Percentiles rank a stretch among this genome's conserved stretches.
Conservation (phyloP, 148 eudicot species). For the Chenopodium berlandieri region DNA sequence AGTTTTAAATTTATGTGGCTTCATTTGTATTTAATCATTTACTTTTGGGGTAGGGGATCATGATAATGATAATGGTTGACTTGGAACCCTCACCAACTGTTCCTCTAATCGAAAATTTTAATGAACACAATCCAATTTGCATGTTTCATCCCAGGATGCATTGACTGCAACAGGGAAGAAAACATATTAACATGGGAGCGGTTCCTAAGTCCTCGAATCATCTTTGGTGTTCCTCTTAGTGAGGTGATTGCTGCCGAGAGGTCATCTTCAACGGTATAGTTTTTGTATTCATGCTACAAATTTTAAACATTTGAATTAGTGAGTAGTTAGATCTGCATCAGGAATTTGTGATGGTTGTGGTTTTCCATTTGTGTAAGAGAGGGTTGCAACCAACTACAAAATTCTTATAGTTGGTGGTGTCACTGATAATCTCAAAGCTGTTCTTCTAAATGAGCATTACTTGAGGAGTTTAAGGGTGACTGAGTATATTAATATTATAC, state of each 20-base stretch:
- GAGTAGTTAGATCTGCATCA: background rate
- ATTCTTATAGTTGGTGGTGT: background rate
- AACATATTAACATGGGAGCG: constrained; percentile 69
- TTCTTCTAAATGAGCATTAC: background rate
- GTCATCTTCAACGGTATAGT: constrained; percentile 53
- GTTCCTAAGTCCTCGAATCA: constrained; percentile 71
- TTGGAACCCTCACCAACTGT: background rate
- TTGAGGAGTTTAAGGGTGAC: background rate
- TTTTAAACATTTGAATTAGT: background rate
- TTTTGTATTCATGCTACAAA: background rate
- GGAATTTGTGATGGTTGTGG: background rate
- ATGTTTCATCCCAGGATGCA: constrained; percentile 46
- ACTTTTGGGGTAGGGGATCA: background rate
- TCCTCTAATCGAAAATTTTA: background rate
- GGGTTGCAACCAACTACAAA: background rate
- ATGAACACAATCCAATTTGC: background rate
- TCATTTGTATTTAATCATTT: background rate
- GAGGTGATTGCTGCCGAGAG: constrained; percentile 58
- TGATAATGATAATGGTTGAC: background rate
- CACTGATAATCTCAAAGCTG: background rate
- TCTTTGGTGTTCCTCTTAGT: constrained; percentile 71
- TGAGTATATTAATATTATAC: no score
- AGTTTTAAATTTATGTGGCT: background rate
- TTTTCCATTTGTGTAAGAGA: background rate
- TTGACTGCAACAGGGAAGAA: constrained; percentile 78